phyloP scores from a whole-genome alignment of 1,284 basidiomycete species.

The Mycosarcoma mackinlayi region DNA sequence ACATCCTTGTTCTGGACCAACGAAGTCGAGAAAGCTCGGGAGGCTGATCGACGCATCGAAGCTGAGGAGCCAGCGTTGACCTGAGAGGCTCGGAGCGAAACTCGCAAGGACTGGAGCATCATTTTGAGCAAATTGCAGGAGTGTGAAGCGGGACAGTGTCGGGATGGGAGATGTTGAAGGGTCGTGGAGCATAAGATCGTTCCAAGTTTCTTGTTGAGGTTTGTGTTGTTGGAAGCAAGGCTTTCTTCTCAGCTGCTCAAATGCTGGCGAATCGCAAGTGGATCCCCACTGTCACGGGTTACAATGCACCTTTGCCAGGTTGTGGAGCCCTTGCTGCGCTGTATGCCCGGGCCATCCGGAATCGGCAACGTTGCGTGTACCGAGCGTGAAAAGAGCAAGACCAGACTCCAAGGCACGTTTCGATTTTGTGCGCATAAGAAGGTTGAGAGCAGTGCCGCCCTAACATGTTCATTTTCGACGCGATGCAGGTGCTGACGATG shows the following conservation, averaged over 20 bases:
- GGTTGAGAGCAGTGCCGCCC: no score
- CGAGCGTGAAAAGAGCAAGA: constrained; percentile 35
- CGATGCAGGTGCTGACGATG: constrained; percentile 32
- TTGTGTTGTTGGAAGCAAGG: neutral
- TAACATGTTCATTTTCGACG: no score
- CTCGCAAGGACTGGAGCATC: constrained; percentile 37
- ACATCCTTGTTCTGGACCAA: constrained; percentile 60
- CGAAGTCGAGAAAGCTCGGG: constrained; percentile 57
- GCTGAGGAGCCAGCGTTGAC: constrained; percentile 13
- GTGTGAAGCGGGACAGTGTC: neutral
- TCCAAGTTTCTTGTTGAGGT: neutral
- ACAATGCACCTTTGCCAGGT: neutral
- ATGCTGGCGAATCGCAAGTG: no score
- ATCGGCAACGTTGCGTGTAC: constrained; percentile 10
- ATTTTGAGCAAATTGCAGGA: constrained; percentile 17
- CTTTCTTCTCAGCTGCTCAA: constrained; percentile 24
- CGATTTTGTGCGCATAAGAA: no score
- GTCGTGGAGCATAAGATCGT: neutral
- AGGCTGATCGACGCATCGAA: constrained; percentile 19
- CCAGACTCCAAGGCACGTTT: no score
- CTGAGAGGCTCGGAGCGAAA: constrained; percentile 21
- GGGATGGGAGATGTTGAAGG: neutral
- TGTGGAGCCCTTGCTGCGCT: neutral
- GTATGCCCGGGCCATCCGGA: constrained; percentile 41
- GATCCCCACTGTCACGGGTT: no score